Percentiles rank a stretch among this genome's conserved stretches.
phyloP scores from a whole-genome alignment of 2,329 filamentous ascomycete species.

The Acrodontium crateriforme region DNA sequence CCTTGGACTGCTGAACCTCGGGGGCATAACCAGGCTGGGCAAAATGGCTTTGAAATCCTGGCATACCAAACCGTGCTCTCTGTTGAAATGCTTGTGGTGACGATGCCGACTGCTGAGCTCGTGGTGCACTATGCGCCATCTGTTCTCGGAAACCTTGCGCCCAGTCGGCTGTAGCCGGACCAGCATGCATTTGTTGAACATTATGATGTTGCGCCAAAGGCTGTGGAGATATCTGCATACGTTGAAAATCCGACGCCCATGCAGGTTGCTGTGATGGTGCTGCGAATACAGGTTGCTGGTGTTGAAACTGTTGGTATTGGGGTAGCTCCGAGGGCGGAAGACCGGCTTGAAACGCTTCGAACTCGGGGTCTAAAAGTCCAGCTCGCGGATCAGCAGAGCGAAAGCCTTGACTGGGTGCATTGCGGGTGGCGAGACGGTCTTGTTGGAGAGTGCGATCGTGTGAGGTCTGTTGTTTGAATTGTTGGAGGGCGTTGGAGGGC shows the following conservation, averaged over 20 bases:
- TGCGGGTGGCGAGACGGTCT: slow-evolving; percentile 47
- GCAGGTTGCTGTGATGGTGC: slow-evolving; percentile 21
- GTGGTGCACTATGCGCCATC: slow-evolving; percentile 21
- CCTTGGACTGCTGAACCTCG: slow-evolving; percentile 11
- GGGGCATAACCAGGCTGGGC: slow-evolving; percentile 10
- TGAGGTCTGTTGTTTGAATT: slow-evolving; percentile 55
- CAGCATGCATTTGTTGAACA: slow-evolving; percentile 25
- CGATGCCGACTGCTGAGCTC: slow-evolving; percentile 13
- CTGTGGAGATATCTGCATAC: slow-evolving; percentile 28
- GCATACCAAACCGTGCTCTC: slow-evolving; percentile 16
- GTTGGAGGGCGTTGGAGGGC: slow-evolving; percentile 61
- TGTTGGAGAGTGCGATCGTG: slow-evolving; percentile 59
- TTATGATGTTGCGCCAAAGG: slow-evolving; percentile 34
- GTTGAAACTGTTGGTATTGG: slow-evolving; percentile 19
- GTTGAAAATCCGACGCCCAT: slow-evolving; percentile 39
- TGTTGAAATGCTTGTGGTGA: slow-evolving; percentile 21
- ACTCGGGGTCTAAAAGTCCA: slow-evolving; percentile 49
- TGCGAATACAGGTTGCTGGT: slow-evolving; percentile 16
- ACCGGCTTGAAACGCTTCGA: slow-evolving; percentile 53
- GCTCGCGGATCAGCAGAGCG: slow-evolving; percentile 43
- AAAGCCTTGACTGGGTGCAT: slow-evolving; percentile 42
- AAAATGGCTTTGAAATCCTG: slow-evolving; percentile 16
- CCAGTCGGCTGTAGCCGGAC: slow-evolving; percentile 30
- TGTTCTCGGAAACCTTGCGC: slow-evolving; percentile 46
- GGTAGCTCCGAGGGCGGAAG: slow-evolving; percentile 27